Evolutionary conservation across 192 early-diverging fungal species (phyloP).

Genomic region (Funneliformis mosseae): DNA sequence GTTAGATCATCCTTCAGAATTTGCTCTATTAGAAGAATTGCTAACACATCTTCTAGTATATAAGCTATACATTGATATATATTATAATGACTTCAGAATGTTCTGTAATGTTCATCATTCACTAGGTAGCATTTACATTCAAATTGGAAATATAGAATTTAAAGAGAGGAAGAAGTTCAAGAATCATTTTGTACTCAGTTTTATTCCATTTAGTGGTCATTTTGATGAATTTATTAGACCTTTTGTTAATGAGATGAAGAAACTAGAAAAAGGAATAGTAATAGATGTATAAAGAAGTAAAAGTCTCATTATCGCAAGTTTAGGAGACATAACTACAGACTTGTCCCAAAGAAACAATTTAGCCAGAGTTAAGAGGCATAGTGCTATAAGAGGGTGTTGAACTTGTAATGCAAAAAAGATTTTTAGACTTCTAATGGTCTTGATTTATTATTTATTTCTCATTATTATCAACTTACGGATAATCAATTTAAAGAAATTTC

Average conservation of each 20-base stretch:
- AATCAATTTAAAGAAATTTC: not conserved
- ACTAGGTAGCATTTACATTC: no score
- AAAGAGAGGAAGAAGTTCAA: not conserved
- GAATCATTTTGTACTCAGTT: not conserved
- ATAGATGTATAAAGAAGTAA: not conserved
- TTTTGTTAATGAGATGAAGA: not conserved
- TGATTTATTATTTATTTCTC: not conserved
- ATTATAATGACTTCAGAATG: no score
- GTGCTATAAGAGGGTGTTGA: not conserved
- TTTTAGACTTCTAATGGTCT: not conserved
- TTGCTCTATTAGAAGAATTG: not conserved
- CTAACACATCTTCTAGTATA: not conserved
- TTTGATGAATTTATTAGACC: not conserved
- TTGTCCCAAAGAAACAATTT: not conserved
- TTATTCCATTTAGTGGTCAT: constrained; percentile 3
- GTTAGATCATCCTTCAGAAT: not conserved
- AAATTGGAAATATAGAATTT: not conserved
- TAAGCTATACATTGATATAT: no score
- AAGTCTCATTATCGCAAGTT: not conserved
- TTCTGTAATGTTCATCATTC: no score
- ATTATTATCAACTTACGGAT: not conserved
- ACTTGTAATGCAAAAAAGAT: not conserved
- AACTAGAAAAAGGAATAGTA: not conserved
- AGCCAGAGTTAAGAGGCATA: not conserved
- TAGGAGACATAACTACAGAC: not conserved